These are phyloP conservation scores for Curvularia spicifera DNA, from an alignment of 2,329 filamentous ascomycete genomes.

Conservation along the genomic window DNA sequence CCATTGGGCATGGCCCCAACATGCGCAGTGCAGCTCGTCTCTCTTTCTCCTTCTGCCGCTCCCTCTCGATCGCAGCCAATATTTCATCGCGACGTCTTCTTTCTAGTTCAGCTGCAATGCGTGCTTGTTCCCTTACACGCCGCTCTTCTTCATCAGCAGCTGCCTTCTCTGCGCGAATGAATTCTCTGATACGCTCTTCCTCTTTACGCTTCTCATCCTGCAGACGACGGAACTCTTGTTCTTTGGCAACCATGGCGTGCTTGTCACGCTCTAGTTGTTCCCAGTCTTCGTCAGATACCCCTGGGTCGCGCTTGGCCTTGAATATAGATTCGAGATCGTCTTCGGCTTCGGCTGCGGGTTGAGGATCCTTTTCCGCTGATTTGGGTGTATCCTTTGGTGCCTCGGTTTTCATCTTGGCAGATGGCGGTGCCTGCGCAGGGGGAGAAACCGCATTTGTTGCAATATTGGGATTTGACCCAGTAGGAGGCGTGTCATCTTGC, in stretches of 20 bases:
- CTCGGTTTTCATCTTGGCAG: neutral
- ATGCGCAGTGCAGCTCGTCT: constrained; percentile 57
- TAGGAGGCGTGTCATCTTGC: constrained; percentile 14
- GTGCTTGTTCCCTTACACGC: constrained; percentile 26
- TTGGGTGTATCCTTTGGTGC: constrained; percentile 13
- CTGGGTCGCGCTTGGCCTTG: constrained; percentile 34
- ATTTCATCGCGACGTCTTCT: constrained; percentile 37
- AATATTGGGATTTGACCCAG: neutral
- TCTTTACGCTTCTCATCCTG: constrained; percentile 31
- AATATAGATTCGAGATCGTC: neutral
- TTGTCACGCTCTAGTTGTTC: constrained; percentile 62
- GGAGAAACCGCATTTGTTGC: constrained; percentile 1
- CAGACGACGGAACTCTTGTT: constrained; percentile 47
- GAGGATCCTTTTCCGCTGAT: neutral
- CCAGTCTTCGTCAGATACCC: constrained; percentile 68
- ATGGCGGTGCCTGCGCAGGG: constrained; percentile 2
- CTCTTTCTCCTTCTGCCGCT: constrained; percentile 49
- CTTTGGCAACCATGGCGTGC: constrained; percentile 39
- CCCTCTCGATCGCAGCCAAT: constrained; percentile 50
- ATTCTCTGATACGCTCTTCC: constrained; percentile 18
- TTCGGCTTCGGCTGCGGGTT: constrained; percentile 4
- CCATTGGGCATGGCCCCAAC: constrained; percentile 64
- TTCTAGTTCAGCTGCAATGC: constrained; percentile 31
- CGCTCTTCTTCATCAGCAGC: constrained; percentile 35
- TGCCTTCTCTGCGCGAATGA: constrained; percentile 40